Evolutionary conservation across 2,329 filamentous ascomycete species (phyloP), one percentile per base, ranked within the genome.

Genomic region (Teratosphaeria zuluensis): DNA sequence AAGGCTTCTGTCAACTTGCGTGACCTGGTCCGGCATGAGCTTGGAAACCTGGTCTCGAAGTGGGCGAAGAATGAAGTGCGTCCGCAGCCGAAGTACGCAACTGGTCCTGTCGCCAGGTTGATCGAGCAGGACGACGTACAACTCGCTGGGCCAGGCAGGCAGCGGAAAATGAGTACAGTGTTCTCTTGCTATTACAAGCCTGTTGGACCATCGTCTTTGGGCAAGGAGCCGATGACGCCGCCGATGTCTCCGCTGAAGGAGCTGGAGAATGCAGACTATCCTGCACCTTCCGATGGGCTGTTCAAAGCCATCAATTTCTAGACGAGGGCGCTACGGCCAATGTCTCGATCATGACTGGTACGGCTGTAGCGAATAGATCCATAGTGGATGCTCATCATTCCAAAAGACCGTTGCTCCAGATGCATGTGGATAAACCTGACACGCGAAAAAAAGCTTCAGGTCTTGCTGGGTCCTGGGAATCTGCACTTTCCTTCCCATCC

Each of bases 121-220:
- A 35, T 42, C n/a, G 51, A 57, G 24, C 38, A 48, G 28, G 52
- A n/a, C 21, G 51, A 24, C 32, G 57, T n/a, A 33, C 56, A 56
- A 3, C 54, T 53, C 4, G 42, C 63, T 0, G 46, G 56, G n/a
- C 56, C 48, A 12, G 46, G 55, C 16, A 54, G 57, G 6, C 58
- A 63, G 54, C 65, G 61, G 58, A 63, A 64, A 52, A 53, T 57
- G 31, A 60, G 63, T 16, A 65, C 59, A 1, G 56, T 69, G 2
- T 69, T 68, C 54, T 61, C 63, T 1, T 69, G 65, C 53, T 68
- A 69, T 33, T 69, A 68, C 31, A 57, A 65, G 53, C 56, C 59
- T 51, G 33, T 58, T 5, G 56, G 55, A n/a, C 42, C 42, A 3
- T 48, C 42, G 42, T 48, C 42, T 16, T 7, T 48, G 42, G 42